Conservation (phyloP, 2,329 filamentous ascomycete species). For the Gaeumannomyces tritici region DNA sequence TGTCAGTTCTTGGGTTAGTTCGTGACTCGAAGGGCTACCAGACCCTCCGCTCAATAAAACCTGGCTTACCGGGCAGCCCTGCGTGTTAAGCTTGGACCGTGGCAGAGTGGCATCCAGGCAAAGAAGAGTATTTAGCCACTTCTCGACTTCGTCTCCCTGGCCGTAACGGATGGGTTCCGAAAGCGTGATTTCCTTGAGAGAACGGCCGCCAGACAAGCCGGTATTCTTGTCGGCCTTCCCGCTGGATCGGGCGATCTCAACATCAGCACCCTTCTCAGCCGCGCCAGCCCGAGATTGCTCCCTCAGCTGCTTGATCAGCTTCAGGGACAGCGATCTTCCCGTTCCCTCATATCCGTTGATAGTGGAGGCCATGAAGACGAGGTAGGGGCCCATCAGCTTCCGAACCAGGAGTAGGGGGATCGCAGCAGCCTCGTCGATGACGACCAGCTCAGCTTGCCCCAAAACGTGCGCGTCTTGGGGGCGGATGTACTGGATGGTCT, state of each 20-base stretch:
- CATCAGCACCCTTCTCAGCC: constrained; percentile 41
- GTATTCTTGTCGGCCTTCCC: constrained; percentile 60
- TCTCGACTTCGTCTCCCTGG: constrained; percentile 82
- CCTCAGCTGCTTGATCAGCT: constrained; percentile 92
- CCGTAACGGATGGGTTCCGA: constrained; percentile 92
- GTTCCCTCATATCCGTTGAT: constrained; percentile 99
- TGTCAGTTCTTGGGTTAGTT: not conserved
- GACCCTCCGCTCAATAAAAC: not conserved
- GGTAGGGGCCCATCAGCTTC: constrained; percentile 91
- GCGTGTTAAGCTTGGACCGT: constrained; percentile 58
- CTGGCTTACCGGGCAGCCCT: constrained; percentile 57
- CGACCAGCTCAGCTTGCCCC: constrained; percentile 87
- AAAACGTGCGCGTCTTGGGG: constrained; percentile 93
- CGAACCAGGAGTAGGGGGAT: constrained; percentile 88
- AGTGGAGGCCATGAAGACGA: constrained; percentile 98
- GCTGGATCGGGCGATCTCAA: constrained; percentile 69
- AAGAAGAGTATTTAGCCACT: constrained; percentile 89
- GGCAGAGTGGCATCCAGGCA: constrained; percentile 90
- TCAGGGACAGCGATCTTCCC: constrained; percentile 85
- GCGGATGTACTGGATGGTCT: constrained; percentile 97
- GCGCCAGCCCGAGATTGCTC: constrained; percentile 72
- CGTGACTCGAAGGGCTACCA: no score
- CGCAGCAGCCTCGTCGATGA: constrained; percentile 95
- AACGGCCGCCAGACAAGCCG: constrained; percentile 56
- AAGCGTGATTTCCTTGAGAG: constrained; percentile 83